These are phyloP conservation scores for Danielozyma ontarioensis DNA, from an alignment of 805 yeast genomes.

Conservation along the genomic window DNA sequence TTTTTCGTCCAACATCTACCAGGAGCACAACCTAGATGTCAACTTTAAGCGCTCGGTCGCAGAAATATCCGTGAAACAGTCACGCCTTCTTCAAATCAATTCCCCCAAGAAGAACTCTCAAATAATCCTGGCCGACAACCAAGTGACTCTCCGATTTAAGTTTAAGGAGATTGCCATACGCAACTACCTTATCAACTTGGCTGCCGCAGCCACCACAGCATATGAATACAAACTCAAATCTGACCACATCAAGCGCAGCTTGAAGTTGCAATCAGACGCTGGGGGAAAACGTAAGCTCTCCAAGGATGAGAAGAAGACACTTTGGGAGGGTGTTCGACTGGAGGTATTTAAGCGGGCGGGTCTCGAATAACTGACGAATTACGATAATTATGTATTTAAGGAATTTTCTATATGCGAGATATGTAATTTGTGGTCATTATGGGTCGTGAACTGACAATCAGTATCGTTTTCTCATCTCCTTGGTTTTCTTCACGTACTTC, in stretches of 20 bases:
- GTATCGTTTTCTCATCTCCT: constrained; percentile 53
- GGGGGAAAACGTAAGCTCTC: constrained; percentile 25
- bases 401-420: neutral
- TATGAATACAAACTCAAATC: constrained; percentile 42
- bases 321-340: constrained; percentile 49
- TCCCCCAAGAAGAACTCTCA: constrained; percentile 20
- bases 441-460: constrained; percentile 9
- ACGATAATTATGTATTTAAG: neutral
- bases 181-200: constrained; percentile 46
- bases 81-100: constrained; percentile 36
- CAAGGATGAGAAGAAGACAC: constrained; percentile 35
- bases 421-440: neutral
- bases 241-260: constrained; percentile 26
- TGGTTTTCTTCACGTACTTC: constrained; percentile 57
- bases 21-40: constrained; percentile 42
- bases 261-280: constrained; percentile 9
- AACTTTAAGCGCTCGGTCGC: constrained; percentile 44
- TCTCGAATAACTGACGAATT: constrained; percentile 19
- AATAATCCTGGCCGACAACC: constrained; percentile 24
- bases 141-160: constrained; percentile 26
- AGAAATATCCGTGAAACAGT: constrained; percentile 44
- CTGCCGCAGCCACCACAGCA: constrained; percentile 52
- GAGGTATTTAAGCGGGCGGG: constrained; percentile 48
- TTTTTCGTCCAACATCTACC: constrained; percentile 39
- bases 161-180: constrained; percentile 43